Evolutionary conservation across 495 filamentous ascomycete species (phyloP).

Genomic region (Annulohypoxylon maeteangense): DNA sequence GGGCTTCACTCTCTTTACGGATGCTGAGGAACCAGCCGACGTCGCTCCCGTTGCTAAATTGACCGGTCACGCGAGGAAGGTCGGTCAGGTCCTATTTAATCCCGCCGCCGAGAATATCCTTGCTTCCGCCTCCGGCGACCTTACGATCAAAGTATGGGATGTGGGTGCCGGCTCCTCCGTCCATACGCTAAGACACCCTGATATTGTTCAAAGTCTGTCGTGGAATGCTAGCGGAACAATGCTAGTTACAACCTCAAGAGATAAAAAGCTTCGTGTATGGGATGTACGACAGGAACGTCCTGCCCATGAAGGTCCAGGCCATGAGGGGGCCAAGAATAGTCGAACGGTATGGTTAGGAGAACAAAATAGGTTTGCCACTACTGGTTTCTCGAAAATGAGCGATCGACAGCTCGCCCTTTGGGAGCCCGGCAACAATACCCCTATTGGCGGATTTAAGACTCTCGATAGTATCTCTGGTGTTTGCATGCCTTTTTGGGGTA

Average conservation of each 20-base stretch:
- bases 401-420: conserved; percentile 95
- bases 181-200: conserved; percentile 81
- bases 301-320: conserved; percentile 84
- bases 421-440: conserved; percentile 88
- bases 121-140: conserved; percentile 93
- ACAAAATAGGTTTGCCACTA: conserved; percentile 92
- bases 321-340: conserved; percentile 95
- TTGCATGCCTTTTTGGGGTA: conserved; percentile 98
- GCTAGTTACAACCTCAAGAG: conserved; percentile 91
- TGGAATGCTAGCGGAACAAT: conserved; percentile 94
- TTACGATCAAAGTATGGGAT: conserved; percentile 96
- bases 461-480: conserved; percentile 96
- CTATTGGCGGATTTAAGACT: conserved; percentile 86
- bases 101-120: conserved; percentile 95
- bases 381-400: conserved; percentile 97
- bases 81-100: conserved; percentile 98
- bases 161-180: conserved; percentile 78
- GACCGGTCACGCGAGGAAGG: conserved; percentile 83
- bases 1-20: conserved; percentile 82
- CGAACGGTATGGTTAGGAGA: conserved; percentile 96
- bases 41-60: conserved; percentile 83
- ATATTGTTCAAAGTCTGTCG: conserved; percentile 93
- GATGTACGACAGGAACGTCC: conserved; percentile 92
- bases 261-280: conserved; percentile 98
- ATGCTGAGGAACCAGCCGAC: conserved; percentile 83